Percentiles rank a stretch among this genome's conserved stretches.
phyloP scores from a whole-genome alignment of 352 stramenopile genomes.

The Discostella stelligera region DNA sequence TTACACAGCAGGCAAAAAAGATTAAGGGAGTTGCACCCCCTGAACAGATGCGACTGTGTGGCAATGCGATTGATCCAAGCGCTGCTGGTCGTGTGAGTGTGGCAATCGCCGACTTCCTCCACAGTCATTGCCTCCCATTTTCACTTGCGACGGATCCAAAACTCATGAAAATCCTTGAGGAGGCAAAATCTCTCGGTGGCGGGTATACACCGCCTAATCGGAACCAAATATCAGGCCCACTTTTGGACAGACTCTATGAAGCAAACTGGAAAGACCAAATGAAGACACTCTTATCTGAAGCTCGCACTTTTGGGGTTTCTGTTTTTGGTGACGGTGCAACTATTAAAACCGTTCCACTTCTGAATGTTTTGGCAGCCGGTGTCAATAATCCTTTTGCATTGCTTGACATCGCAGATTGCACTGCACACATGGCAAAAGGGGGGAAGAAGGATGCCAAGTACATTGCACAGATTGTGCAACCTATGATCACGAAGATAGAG shows the following conservation, averaged over 20 bases:
- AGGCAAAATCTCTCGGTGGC: not conserved
- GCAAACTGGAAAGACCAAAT: not conserved
- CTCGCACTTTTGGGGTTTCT: not conserved
- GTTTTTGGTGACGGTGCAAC: no score
- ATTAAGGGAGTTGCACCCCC: not conserved
- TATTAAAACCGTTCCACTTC: constrained; percentile 19
- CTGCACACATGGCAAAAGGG: constrained; percentile 9
- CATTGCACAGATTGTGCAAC: constrained; percentile 12
- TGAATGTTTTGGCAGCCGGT: constrained; percentile 23
- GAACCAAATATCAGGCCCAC: not conserved
- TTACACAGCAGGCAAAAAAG: not conserved
- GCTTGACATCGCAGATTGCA: constrained; percentile 21
- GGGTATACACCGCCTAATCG: not conserved
- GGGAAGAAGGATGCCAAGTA: constrained; percentile 28
- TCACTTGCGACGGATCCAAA: not conserved
- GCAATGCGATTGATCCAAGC: not conserved
- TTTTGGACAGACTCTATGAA: not conserved
- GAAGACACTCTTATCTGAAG: not conserved
- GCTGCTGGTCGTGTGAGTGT: not conserved
- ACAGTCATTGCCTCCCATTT: constrained; percentile 3
- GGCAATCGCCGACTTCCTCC: not conserved
- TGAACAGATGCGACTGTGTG: no score
- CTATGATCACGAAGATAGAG: not conserved
- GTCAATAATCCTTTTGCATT: constrained; percentile 11
- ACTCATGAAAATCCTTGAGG: not conserved